Percentiles rank a stretch among this genome's conserved stretches.
Evolutionary conservation across 805 yeast species (phyloP).

Genomic region (Candida maesae): DNA sequence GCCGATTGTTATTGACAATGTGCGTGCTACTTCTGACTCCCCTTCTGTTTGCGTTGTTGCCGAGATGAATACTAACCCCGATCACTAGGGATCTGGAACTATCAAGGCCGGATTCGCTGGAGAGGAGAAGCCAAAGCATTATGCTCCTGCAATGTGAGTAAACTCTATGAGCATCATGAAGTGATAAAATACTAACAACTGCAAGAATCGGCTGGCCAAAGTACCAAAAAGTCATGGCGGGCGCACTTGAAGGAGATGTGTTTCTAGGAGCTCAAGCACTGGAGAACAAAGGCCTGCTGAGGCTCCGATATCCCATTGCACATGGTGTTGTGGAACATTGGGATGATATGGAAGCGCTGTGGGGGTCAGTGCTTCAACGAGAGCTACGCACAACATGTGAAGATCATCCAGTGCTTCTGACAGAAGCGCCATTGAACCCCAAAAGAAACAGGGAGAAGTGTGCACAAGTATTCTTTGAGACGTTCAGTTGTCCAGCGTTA

Average conservation of each 20-base stretch:
- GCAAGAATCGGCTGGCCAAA: slow-evolving; percentile 70
- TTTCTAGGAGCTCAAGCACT: slow-evolving; percentile 79
- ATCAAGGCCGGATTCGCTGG: slow-evolving; percentile 93
- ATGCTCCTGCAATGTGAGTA: slow-evolving; percentile 51
- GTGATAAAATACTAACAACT: slow-evolving; percentile 4
- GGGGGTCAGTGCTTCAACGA: slow-evolving; percentile 64
- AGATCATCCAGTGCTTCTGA: slow-evolving; percentile 83
- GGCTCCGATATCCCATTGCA: slow-evolving; percentile 64
- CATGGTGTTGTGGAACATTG: slow-evolving; percentile 81
- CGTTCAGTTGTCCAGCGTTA: slow-evolving; percentile 83
- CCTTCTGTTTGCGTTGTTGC: not conserved
- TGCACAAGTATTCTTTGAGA: slow-evolving; percentile 90
- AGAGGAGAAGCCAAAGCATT: slow-evolving; percentile 70
- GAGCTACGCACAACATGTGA: slow-evolving; percentile 57
- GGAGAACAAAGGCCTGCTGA: slow-evolving; percentile 70
- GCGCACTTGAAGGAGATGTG: slow-evolving; percentile 57
- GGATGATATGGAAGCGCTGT: slow-evolving; percentile 80
- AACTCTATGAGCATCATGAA: no score
- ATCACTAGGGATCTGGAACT: slow-evolving; percentile 64
- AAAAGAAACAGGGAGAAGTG: slow-evolving; percentile 79
- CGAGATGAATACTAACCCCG: slow-evolving; percentile 4
- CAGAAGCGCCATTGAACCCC: slow-evolving; percentile 89
- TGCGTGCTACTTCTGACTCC: slow-evolving; percentile 20
- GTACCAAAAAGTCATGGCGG: slow-evolving; percentile 79
- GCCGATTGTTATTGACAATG: slow-evolving; percentile 73